These are phyloP conservation scores for Exidia glandulosa DNA, from an alignment of 768 basidiomycete species.

Conservation along the genomic window DNA sequence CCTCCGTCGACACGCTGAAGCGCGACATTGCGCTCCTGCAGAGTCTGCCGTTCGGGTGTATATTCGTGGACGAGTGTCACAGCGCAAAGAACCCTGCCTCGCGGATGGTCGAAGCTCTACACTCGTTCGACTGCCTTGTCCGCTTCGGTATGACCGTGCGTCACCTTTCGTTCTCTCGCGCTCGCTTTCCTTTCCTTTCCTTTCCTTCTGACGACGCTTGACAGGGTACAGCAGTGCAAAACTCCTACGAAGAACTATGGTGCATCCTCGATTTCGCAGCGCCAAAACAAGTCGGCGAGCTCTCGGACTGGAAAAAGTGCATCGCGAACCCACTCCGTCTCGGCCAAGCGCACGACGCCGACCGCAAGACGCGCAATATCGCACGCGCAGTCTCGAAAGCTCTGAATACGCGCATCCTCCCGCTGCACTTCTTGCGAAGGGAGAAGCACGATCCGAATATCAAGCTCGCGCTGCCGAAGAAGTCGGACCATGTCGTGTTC, in stretches of 20 bases:
- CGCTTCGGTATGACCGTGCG: slow-evolving; percentile 87
- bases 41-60: slow-evolving; percentile 55
- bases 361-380: slow-evolving; percentile 47
- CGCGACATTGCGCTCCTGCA: slow-evolving; percentile 60
- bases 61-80: slow-evolving; percentile 87
- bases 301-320: slow-evolving; percentile 64
- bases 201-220: slow-evolving; percentile 8
- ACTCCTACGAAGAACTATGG: slow-evolving; percentile 84
- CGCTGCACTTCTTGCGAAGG: slow-evolving; percentile 65
- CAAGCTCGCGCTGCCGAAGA: slow-evolving; percentile 58
- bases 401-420: slow-evolving; percentile 59
- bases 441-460: neutral
- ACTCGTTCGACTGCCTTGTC: slow-evolving; percentile 49
- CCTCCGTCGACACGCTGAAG: slow-evolving; percentile 66
- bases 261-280: slow-evolving; percentile 89
- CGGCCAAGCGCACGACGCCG: slow-evolving; percentile 58
- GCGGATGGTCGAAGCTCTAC: slow-evolving; percentile 55
- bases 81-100: slow-evolving; percentile 71
- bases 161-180: neutral
- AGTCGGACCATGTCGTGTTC: slow-evolving; percentile 86
- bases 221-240: slow-evolving; percentile 57
- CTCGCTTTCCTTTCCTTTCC: slow-evolving; percentile 15
- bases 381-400: slow-evolving; percentile 48
- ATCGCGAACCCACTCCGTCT: slow-evolving; percentile 54
- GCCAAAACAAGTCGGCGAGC: slow-evolving; percentile 63